Base-by-base conservation (phyloP, 2,329 filamentous ascomycete genomes). In the Colletotrichum gigasporum region DNA sequence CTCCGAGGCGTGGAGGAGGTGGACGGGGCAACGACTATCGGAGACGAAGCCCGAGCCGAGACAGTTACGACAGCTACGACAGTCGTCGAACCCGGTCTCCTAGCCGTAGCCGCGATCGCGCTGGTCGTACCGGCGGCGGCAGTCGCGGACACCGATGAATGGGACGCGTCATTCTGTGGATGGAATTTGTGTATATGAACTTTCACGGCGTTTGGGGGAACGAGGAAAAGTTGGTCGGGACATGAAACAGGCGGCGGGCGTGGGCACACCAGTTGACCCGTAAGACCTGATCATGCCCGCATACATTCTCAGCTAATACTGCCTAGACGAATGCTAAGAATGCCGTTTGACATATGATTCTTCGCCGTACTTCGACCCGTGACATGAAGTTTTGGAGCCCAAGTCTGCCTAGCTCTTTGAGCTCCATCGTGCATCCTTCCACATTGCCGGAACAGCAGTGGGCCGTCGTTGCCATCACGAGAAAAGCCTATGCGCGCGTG, bases 1-100 rank as follows among this genome's bases (percentile, higher is more conserved):
- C 68, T 16, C 78, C 72, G 35, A 74, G 74, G 67, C 75, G 72
- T 34, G 73, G 71, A 63, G 74, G 66, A 30, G 71, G 72, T 26
- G 72, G 71, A 50, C 72, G 72, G 47, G 54, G 58, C 47, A 67
- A 68, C 58, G 73, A 68, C 45, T 66, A 68, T 26, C 72, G 71
- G 53, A 72, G 72, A 55, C 69, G 75, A 48, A 71, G 73, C 24
- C 59, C 53, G 22, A 68, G 63, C 41, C 67, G 73, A 71, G 26
- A 72, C 66, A 85, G 82, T 69, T 79, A 84, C 66, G 78, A 74
- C 45, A 79, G 78, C 68, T 74, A 81, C 44, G 70, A 69, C 14
- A 76, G 76, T 66, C 76, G 79, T 45, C 71, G 74, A 52, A 51
- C 28, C 34, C 57, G 58, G 18, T 63, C 63, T 28, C 58, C 63